A percentile compares a stretch with the other conserved stretches of the same genome.
Evolutionary conservation across 2,329 filamentous ascomycete genomes (phyloP).

Genomic region (Knufia petricola): DNA sequence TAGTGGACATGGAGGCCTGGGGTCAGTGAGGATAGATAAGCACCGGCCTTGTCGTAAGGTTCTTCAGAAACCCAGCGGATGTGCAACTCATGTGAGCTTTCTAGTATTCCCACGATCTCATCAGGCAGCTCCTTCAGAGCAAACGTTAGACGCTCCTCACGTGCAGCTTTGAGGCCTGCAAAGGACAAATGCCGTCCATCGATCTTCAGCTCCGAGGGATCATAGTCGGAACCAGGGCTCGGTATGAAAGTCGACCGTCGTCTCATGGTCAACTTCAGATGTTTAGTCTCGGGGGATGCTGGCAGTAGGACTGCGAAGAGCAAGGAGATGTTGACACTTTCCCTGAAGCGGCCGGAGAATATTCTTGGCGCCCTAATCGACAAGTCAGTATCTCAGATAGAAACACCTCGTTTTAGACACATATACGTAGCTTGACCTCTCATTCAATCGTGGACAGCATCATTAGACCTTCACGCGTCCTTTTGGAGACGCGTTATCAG

Average conservation of each 20-base stretch:
- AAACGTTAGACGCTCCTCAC: conserved; percentile 72
- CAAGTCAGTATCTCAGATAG: no score
- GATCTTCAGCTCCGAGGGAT: conserved; percentile 54
- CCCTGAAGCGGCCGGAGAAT: no score
- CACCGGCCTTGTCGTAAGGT: conserved; percentile 52
- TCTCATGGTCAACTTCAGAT: no score
- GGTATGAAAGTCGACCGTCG: conserved; percentile 63
- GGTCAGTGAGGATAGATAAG: conserved; percentile 64
- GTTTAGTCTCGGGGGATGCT: no score
- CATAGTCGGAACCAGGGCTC: conserved; percentile 52
- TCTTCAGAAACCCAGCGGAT: conserved; percentile 63
- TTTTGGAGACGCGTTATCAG: no score
- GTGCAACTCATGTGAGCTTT: conserved; percentile 61
- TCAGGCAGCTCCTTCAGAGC: conserved; percentile 62
- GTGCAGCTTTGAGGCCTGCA: conserved; percentile 53
- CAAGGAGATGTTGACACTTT: no score
- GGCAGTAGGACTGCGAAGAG: no score
- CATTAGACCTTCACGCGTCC: no score
- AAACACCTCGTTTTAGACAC: no score
- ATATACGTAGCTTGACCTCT: no score
- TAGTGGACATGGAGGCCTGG: conserved; percentile 76
- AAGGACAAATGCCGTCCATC: conserved; percentile 46
- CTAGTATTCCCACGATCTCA: conserved; percentile 51
- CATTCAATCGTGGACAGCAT: no score
- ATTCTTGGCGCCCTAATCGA: no score